These are phyloP conservation scores for Penicillium desertorum DNA, from an alignment of 495 filamentous ascomycete genomes.

Conservation along the genomic window DNA sequence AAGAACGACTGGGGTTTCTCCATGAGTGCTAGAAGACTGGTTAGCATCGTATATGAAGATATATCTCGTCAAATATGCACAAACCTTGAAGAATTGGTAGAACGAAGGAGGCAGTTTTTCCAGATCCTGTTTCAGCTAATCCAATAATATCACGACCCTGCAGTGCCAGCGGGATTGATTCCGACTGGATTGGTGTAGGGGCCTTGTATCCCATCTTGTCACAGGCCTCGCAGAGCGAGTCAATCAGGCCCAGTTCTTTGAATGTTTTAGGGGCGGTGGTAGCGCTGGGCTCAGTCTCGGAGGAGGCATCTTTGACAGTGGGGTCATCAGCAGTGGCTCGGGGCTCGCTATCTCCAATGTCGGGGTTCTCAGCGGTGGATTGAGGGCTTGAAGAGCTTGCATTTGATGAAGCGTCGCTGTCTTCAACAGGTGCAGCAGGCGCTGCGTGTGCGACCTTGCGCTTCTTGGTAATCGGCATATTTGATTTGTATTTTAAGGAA, in stretches of 20 bases:
- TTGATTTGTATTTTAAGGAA: conserved; percentile 14
- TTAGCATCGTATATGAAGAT: background rate
- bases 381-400: conserved; percentile 4
- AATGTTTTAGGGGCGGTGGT: conserved; percentile 59
- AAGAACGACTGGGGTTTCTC: conserved; percentile 77
- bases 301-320: conserved; percentile 13
- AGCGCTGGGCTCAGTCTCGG: conserved; percentile 8
- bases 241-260: conserved; percentile 82
- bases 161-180: conserved; percentile 79
- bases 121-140: conserved; percentile 88
- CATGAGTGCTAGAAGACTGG: conserved; percentile 58
- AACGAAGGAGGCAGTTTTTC: conserved; percentile 91
- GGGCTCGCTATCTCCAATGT: conserved; percentile 14
- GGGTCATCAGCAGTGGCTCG: conserved; percentile 17
- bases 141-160: conserved; percentile 85
- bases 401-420: conserved; percentile 20
- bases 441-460: conserved; percentile 35
- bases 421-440: conserved; percentile 11
- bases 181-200: conserved; percentile 75
- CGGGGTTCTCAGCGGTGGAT: conserved; percentile 16
- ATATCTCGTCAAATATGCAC: background rate
- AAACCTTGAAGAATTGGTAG: conserved; percentile 67
- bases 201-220: conserved; percentile 73
- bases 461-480: conserved; percentile 40
- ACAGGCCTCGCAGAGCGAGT: conserved; percentile 85